Conservation (phyloP, 2,329 filamentous ascomycete genomes). For the Scopulariopsis brevicaulis region DNA sequence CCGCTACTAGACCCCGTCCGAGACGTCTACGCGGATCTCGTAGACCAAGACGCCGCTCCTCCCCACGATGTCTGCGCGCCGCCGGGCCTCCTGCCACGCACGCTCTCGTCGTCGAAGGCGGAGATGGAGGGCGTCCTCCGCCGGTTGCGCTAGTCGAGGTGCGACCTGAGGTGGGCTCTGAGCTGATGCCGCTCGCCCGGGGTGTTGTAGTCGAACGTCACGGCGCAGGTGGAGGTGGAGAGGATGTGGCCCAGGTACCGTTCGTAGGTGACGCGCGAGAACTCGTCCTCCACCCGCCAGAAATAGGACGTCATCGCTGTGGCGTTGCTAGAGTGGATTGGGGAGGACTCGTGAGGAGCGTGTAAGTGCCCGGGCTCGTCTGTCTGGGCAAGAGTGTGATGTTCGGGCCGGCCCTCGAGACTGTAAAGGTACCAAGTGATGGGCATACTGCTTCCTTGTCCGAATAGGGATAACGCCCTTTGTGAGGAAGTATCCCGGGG, state of each 20-base stretch:
- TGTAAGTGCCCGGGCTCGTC: too few species aligned
- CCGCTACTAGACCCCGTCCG: background rate
- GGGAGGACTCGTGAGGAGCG: too few species aligned
- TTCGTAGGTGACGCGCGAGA: background rate
- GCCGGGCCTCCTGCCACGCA: background rate
- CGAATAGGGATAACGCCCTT: too few species aligned
- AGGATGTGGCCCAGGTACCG: background rate
- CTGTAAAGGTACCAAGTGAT: too few species aligned
- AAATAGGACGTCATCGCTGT: background rate
- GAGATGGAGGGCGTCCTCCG: background rate
- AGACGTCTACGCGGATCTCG: background rate
- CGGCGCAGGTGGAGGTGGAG: too few species aligned
- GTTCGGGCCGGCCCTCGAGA: too few species aligned
- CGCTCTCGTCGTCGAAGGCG: background rate
- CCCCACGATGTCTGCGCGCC: background rate
- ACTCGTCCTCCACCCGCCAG: background rate
- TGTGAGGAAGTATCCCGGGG: too few species aligned
- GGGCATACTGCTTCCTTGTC: too few species aligned
- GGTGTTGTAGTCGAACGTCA: background rate
- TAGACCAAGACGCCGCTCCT: background rate
- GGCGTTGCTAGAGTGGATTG: background rate
- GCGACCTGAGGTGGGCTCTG: background rate
- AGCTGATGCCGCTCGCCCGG: background rate
- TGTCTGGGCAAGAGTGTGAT: too few species aligned
- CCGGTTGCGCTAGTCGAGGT: background rate